These are phyloP conservation scores for Apiospora saccharicola DNA, from an alignment of 2,329 filamentous ascomycete species.

Conservation along the genomic window DNA sequence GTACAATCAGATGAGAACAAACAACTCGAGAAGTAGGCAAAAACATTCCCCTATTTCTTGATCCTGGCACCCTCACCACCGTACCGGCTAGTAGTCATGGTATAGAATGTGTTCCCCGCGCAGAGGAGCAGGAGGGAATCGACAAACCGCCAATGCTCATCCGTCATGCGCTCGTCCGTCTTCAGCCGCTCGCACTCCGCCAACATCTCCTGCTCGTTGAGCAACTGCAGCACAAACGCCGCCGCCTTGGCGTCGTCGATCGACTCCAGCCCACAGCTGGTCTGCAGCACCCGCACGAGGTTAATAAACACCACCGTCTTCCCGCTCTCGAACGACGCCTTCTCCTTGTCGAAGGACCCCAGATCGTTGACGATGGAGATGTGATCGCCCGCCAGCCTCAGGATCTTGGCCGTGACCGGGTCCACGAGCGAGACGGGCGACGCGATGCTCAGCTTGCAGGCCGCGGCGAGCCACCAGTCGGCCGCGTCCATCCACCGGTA, in stretches of 20 bases:
- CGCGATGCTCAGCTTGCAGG: slow-evolving; percentile 21
- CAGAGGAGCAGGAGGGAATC: not conserved
- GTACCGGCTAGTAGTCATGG: slow-evolving; percentile 17
- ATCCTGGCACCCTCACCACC: slow-evolving; percentile 15
- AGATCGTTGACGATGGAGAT: slow-evolving; percentile 23
- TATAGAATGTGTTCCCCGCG: slow-evolving; percentile 18
- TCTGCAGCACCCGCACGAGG: slow-evolving; percentile 12
- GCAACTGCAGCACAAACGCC: slow-evolving; percentile 8
- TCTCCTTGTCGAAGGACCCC: slow-evolving; percentile 22
- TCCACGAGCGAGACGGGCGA: not conserved
- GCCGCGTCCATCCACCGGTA: slow-evolving; percentile 23
- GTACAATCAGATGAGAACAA: no score
- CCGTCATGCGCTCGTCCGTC: slow-evolving; percentile 4
- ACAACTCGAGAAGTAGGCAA: not conserved
- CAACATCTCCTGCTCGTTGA: slow-evolving; percentile 18
- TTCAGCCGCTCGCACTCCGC: not conserved
- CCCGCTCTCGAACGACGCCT: not conserved
- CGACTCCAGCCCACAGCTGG: not conserved
- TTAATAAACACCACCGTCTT: slow-evolving; percentile 10
- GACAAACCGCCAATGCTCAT: slow-evolving; percentile 18
- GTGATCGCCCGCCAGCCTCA: slow-evolving; percentile 19
- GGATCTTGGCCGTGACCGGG: not conserved
- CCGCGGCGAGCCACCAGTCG: slow-evolving; percentile 22
- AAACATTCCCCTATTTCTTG: not conserved
- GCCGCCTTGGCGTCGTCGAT: slow-evolving; percentile 2